Percentiles rank a stretch among this genome's conserved stretches.
Conservation (phyloP, 2,329 filamentous ascomycete genomes). For the Aureobasidium uvarum region DNA sequence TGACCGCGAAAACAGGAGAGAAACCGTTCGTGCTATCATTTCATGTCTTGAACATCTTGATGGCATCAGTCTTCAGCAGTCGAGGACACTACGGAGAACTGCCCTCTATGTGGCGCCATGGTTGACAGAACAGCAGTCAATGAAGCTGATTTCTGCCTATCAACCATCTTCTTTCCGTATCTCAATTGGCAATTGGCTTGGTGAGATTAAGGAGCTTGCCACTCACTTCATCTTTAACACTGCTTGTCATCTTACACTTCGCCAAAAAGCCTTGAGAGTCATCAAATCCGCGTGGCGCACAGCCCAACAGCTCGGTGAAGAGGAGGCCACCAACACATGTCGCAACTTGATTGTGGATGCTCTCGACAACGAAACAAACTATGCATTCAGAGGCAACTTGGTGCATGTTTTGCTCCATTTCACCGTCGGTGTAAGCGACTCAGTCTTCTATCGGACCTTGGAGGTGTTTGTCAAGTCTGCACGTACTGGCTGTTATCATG, state of each 20-base stretch:
- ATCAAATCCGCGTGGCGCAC: conserved; percentile 19
- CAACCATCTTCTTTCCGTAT: conserved; percentile 26
- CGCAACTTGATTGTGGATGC: conserved; percentile 13
- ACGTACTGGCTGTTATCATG: conserved; percentile 3
- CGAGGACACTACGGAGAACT: conserved; percentile 12
- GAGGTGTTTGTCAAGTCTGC: conserved; percentile 19
- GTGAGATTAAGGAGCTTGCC: conserved; percentile 22
- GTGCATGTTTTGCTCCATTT: conserved; percentile 19
- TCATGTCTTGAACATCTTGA: conserved; percentile 16
- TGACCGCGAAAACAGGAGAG: conserved; percentile 13
- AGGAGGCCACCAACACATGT: conserved; percentile 17
- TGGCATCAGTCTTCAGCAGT: conserved; percentile 19
- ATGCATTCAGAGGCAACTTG: conserved; percentile 19
- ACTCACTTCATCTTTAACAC: conserved; percentile 16
- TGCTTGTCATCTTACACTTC: conserved; percentile 3
- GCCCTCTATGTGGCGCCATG: conserved; percentile 15
- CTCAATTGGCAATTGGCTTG: conserved; percentile 24
- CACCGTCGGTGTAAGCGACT: not conserved
- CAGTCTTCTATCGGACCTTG: conserved; percentile 10
- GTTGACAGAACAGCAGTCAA: conserved; percentile 18
- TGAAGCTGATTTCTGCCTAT: conserved; percentile 23
- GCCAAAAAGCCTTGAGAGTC: conserved; percentile 21
- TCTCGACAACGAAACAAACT: conserved; percentile 18
- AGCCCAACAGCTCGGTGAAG: conserved; percentile 23
- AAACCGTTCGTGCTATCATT: conserved; percentile 2